Percentiles rank a stretch among this genome's conserved stretches.
These are phyloP conservation scores for Populus alba DNA, from an alignment of 345 rosid species.

Conservation along the genomic window DNA sequence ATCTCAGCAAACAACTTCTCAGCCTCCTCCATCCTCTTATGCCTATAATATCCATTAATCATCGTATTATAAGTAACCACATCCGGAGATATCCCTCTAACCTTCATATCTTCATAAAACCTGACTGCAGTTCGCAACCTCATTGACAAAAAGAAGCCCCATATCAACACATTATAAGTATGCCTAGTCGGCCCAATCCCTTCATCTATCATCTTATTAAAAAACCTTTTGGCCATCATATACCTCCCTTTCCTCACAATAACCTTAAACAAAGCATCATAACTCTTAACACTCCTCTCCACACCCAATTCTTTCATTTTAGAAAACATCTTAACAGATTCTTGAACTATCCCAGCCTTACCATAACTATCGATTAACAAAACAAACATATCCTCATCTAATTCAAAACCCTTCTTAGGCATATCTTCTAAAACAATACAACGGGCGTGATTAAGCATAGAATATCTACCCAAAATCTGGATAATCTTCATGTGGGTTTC, in stretches of 20 bases:
- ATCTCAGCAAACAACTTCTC: slow-evolving; percentile 82
- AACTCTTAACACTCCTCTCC: slow-evolving; percentile 65
- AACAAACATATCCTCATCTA: slow-evolving; percentile 84
- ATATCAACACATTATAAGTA: slow-evolving; percentile 75
- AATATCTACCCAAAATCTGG: slow-evolving; percentile 65
- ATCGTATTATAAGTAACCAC: slow-evolving; percentile 74
- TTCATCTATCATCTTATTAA: slow-evolving; percentile 70
- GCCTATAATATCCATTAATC: slow-evolving; percentile 67
- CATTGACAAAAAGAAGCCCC: slow-evolving; percentile 83
- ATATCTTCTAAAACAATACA: slow-evolving; percentile 70
- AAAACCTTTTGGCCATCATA: slow-evolving; percentile 89
- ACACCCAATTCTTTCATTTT: slow-evolving; percentile 81
- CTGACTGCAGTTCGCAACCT: slow-evolving; percentile 66
- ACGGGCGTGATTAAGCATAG: slow-evolving; percentile 78
- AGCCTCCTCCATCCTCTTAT: slow-evolving; percentile 77
- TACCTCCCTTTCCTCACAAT: slow-evolving; percentile 77
- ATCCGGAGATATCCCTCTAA: slow-evolving; percentile 56
- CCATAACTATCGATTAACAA: slow-evolving; percentile 76
- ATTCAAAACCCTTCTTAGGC: slow-evolving; percentile 76
- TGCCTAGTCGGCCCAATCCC: slow-evolving; percentile 74
- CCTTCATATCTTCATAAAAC: slow-evolving; percentile 79
- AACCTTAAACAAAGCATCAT: slow-evolving; percentile 70
- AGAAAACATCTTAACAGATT: slow-evolving; percentile 71
- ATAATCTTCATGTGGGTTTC: slow-evolving; percentile 74
- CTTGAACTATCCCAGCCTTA: slow-evolving; percentile 77